A percentile compares a stretch with the other conserved stretches of the same genome.
Conservation (phyloP, 2,329 filamentous ascomycete genomes). For the Fusarium nurragi region DNA sequence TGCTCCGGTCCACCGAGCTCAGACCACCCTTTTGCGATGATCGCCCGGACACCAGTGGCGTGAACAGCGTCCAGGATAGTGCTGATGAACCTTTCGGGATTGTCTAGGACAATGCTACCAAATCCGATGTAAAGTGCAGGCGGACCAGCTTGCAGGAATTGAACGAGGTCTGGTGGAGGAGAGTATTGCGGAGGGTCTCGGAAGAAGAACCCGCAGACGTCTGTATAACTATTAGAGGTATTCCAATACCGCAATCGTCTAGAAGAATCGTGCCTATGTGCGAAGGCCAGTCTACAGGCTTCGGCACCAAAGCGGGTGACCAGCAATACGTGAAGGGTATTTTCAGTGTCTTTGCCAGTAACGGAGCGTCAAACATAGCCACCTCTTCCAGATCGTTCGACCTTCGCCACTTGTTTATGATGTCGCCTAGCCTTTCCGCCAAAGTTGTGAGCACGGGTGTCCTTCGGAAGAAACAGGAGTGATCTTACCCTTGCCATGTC, state of each 20-base stretch:
- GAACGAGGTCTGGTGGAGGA: constrained; percentile 61
- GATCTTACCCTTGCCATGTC: constrained; percentile 73
- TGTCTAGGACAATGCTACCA: constrained; percentile 76
- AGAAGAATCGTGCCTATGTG: constrained; percentile 59
- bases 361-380: constrained; percentile 64
- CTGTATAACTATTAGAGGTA: neutral
- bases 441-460: neutral
- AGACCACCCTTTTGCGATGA: constrained; percentile 79
- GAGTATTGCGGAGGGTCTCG: constrained; percentile 65
- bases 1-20: constrained; percentile 70
- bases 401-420: constrained; percentile 33
- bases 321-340: constrained; percentile 84
- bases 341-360: constrained; percentile 65
- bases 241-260: accelerated
- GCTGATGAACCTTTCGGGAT: constrained; percentile 70
- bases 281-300: constrained; percentile 71
- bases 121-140: constrained; percentile 77
- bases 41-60: constrained; percentile 69
- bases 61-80: constrained; percentile 74
- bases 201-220: constrained; percentile 73
- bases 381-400: constrained; percentile 56
- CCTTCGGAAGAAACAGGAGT: accelerated
- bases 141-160: constrained; percentile 66
- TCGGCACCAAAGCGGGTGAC: constrained; percentile 73
- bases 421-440: constrained; percentile 16